Evolutionary conservation across 495 filamentous ascomycete genomes (phyloP), one percentile per base, ranked within the genome.

Genomic region (Hamigera avellanea): DNA sequence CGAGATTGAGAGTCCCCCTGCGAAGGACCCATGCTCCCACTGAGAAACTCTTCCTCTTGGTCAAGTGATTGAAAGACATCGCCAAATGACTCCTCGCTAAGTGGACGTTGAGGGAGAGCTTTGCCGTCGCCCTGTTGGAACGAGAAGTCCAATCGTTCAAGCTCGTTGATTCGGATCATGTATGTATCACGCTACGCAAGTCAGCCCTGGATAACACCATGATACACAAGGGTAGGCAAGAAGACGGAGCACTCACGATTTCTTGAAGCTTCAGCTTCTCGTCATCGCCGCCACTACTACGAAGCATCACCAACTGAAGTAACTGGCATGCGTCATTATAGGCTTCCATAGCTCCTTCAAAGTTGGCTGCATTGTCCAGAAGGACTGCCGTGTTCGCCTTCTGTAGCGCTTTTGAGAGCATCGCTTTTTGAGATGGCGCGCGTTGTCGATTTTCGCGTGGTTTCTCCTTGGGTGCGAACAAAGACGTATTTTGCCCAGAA

Each of bases 371-470:
- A 64, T 94, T 93, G 56, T 98, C 91, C 19, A 96, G 74, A 37
- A 93, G 70, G 12, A 98, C 91, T 6, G 91, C 91, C 15, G 84
- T 91, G 46, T 95, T 94, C 26, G 91, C 91, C 58, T 95, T 95
- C 47, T 93, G 79, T 28, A 98, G 62, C 6, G 91, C 91, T 50
- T 81, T 86, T 3, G 87, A 91, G 13, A 98, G 67, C 83, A 95
- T 95, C 15, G 77, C 77, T 59, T 93, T 95, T 49, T 94, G 83
- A 1, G 83, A 86, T 36, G 57, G 69, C 39, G 48, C 57, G 50
- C 55, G 61, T 43, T 54, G 60, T 41, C 54, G 56, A 30, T 45
- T 54, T 6, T 52, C 58, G 14, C 46, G 48, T 17, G 61, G 52
- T 1, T 41, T 42, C 26, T 59, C 50, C 19, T 38, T 45, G 30